These are phyloP conservation scores for Talaromyces sp. DNA, from an alignment of 2,329 filamentous ascomycete species.

Conservation along the genomic window DNA sequence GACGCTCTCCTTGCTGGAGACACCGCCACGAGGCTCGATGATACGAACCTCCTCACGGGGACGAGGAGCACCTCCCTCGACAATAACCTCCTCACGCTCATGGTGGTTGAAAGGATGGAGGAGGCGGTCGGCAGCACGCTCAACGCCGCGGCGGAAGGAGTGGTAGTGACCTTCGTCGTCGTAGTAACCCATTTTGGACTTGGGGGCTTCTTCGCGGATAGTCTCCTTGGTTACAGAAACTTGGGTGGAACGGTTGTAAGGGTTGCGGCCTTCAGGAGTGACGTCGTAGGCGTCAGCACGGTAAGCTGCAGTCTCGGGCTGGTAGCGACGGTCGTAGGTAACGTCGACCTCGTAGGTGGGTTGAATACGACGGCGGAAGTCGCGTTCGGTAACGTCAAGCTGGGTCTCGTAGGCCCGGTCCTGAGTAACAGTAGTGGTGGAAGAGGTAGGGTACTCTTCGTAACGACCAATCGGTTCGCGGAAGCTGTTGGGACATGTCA, in stretches of 20 bases:
- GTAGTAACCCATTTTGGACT: slow-evolving; percentile 74
- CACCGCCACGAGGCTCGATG: slow-evolving; percentile 51
- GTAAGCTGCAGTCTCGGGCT: slow-evolving; percentile 28
- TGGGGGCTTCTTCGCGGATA: slow-evolving; percentile 53
- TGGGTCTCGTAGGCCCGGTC: slow-evolving; percentile 48
- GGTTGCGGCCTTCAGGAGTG: slow-evolving; percentile 49
- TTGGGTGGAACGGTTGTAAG: slow-evolving; percentile 40
- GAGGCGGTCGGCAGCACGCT: slow-evolving; percentile 65
- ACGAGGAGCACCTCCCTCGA: slow-evolving; percentile 46
- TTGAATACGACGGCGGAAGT: slow-evolving; percentile 64
- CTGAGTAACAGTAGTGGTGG: slow-evolving; percentile 29
- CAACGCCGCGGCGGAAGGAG: slow-evolving; percentile 69
- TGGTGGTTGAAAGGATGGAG: slow-evolving; percentile 60
- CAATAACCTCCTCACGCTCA: slow-evolving; percentile 44
- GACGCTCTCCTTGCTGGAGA: slow-evolving; percentile 72
- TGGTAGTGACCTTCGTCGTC: slow-evolving; percentile 76
- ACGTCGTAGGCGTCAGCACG: slow-evolving; percentile 27
- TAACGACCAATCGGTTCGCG: slow-evolving; percentile 53
- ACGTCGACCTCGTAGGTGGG: slow-evolving; percentile 52
- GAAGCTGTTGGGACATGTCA: slow-evolving; percentile 49
- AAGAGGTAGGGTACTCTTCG: slow-evolving; percentile 33
- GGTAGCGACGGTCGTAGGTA: slow-evolving; percentile 41
- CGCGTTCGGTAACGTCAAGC: slow-evolving; percentile 56
- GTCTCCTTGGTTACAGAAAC: slow-evolving; percentile 52
- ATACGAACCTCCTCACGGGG: slow-evolving; percentile 50